A percentile compares a stretch with the other conserved stretches of the same genome.
Evolutionary conservation across 495 filamentous ascomycete species (phyloP).

Genomic region (Penicillium longicatenatum): DNA sequence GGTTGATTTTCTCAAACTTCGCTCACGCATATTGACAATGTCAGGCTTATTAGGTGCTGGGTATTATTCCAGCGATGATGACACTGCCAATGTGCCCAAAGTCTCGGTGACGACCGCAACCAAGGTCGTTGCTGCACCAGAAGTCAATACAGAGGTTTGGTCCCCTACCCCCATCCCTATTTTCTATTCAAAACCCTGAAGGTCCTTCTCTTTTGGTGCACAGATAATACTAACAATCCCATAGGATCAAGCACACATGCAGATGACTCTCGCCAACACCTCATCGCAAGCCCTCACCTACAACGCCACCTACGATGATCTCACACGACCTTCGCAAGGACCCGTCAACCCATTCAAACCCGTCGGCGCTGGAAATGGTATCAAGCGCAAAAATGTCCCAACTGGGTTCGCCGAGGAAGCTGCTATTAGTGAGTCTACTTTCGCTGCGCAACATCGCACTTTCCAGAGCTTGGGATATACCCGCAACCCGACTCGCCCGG

Average conservation of each 20-base stretch:
- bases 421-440: slow-evolving; percentile 85
- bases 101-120: slow-evolving; percentile 37
- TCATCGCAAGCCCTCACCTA: slow-evolving; percentile 55
- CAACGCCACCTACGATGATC: slow-evolving; percentile 71
- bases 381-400: slow-evolving; percentile 88
- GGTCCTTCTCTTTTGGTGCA: slow-evolving; percentile 4
- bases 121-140: slow-evolving; percentile 54
- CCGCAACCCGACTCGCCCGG: slow-evolving; percentile 54
- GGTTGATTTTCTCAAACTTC: slow-evolving; percentile 2
- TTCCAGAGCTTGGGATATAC: slow-evolving; percentile 67
- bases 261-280: slow-evolving; percentile 58
- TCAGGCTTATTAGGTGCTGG: slow-evolving; percentile 48
- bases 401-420: slow-evolving; percentile 88
- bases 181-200: neutral
- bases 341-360: slow-evolving; percentile 80
- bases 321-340: slow-evolving; percentile 67
- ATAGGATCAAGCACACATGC: slow-evolving; percentile 59
- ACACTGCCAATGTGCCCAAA: slow-evolving; percentile 26
- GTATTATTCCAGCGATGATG: slow-evolving; percentile 60
- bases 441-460: slow-evolving; percentile 77
- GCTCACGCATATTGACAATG: slow-evolving; percentile 34
- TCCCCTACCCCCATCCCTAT: slow-evolving; percentile 31
- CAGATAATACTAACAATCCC: slow-evolving; percentile 38
- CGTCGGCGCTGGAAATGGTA: slow-evolving; percentile 53
- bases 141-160: slow-evolving; percentile 67